These are phyloP conservation scores for Grosmannia huntii DNA, from an alignment of 2,329 filamentous ascomycete species.

Conservation along the genomic window DNA sequence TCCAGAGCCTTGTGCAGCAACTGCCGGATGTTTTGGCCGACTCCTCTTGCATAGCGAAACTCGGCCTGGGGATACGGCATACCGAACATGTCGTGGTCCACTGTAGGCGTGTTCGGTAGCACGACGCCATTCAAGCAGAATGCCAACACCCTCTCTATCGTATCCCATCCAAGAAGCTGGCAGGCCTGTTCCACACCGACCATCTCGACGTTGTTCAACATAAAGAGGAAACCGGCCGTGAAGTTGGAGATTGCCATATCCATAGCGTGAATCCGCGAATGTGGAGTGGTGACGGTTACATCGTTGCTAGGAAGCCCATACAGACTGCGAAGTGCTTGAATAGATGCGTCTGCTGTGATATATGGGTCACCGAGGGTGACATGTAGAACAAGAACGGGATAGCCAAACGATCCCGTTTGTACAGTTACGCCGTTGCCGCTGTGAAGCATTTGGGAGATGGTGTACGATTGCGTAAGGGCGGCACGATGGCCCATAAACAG, in stretches of 20 bases:
- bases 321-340: constrained; percentile 11
- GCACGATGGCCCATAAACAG: constrained; percentile 12
- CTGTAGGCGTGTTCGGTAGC: constrained; percentile 15
- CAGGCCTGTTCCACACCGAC: constrained; percentile 5
- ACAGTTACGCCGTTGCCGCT: neutral
- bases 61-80: constrained; percentile 15
- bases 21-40: constrained; percentile 23
- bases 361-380: constrained; percentile 9
- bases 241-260: constrained; percentile 9
- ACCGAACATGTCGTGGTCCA: constrained; percentile 8
- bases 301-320: constrained; percentile 10
- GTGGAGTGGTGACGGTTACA: neutral
- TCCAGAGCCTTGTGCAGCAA: constrained; percentile 43
- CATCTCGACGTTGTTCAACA: constrained; percentile 9
- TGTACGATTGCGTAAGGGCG: constrained; percentile 12
- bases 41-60: constrained; percentile 40
- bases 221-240: constrained; percentile 10
- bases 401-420: constrained; percentile 8
- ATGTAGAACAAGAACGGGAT: constrained; percentile 2
- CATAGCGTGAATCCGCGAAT: constrained; percentile 2
- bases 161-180: constrained; percentile 10
- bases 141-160: constrained; percentile 10
- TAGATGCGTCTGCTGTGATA: constrained; percentile 5
- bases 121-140: constrained; percentile 17
- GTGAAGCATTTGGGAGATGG: constrained; percentile 7